Evolutionary conservation across 345 rosid genomes (phyloP).

Genomic region (Aquilaria yunnanensis): DNA sequence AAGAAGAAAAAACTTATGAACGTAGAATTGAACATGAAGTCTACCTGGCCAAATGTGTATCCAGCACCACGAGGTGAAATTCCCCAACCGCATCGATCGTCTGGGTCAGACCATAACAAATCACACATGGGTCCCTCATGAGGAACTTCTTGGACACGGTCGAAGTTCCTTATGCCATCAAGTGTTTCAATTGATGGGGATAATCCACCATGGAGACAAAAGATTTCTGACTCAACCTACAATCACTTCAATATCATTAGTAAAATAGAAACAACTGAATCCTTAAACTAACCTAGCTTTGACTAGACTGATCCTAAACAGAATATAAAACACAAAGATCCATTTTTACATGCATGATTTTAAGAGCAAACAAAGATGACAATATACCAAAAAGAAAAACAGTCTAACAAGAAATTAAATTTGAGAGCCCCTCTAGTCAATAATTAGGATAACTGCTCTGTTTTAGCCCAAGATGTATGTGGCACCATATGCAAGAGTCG

Average conservation of each 20-base stretch:
- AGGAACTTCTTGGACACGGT: slow-evolving; percentile 97
- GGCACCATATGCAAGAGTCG: no score
- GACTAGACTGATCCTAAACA: no score
- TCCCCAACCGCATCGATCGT: slow-evolving; percentile 99
- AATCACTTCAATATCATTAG: not conserved
- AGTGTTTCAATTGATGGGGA: slow-evolving; percentile 97
- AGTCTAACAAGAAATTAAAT: no score
- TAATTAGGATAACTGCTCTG: no score
- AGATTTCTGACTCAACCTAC: slow-evolving; percentile 97
- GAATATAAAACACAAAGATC: no score
- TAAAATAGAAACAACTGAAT: no score
- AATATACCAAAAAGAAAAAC: no score
- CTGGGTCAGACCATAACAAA: slow-evolving; percentile 98
- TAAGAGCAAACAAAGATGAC: no score
- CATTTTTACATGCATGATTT: no score
- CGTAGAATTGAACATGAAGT: not conserved
- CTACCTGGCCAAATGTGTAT: slow-evolving; percentile 47
- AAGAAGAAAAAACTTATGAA: not conserved
- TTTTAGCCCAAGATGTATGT: no score
- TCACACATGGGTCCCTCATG: slow-evolving; percentile 99
- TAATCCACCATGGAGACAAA: slow-evolving; percentile 97
- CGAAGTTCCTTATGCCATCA: slow-evolving; percentile 88
- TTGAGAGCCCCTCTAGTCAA: no score
- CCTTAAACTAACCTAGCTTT: no score
- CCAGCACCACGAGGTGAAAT: slow-evolving; percentile 90